These are phyloP conservation scores for Diddensiella santjacobensis DNA, from an alignment of 805 yeast genomes.

Conservation along the genomic window DNA sequence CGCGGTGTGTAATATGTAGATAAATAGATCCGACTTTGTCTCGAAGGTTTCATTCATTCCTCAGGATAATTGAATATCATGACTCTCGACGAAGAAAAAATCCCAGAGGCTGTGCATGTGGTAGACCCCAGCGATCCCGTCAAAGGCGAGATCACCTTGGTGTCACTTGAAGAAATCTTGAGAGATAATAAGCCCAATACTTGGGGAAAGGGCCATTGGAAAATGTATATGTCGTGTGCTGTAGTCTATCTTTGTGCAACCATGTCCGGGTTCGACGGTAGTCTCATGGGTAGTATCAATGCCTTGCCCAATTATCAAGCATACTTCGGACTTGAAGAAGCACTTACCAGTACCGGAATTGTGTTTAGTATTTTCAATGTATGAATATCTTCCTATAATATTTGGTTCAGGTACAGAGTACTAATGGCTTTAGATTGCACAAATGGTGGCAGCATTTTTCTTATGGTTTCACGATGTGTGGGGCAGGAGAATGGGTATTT, in stretches of 20 bases:
- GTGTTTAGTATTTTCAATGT: conserved; percentile 19
- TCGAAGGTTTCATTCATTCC: no score
- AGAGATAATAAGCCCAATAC: conserved; percentile 12
- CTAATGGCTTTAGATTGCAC: conserved; percentile 11
- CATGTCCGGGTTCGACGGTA: conserved; percentile 21
- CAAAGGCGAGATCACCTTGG: not conserved
- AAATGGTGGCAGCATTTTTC: conserved; percentile 16
- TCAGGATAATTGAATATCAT: no score
- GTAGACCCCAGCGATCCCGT: not conserved
- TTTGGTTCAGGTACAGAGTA: not conserved
- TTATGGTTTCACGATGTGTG: conserved; percentile 12
- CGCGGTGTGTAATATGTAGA: no score
- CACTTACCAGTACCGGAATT: conserved; percentile 17
- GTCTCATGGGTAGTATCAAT: conserved; percentile 20
- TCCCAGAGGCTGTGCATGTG: not conserved
- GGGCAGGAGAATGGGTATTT: conserved; percentile 16
- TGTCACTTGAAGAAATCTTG: conserved; percentile 13
- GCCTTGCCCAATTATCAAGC: conserved; percentile 17
- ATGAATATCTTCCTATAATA: not conserved
- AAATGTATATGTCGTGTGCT: conserved; percentile 6
- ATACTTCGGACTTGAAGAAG: conserved; percentile 10
- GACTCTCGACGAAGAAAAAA: not conserved
- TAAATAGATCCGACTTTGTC: not conserved
- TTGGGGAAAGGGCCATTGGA: conserved; percentile 11
- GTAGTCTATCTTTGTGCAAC: conserved; percentile 15